Conservation (phyloP, 345 rosid genomes). For the Pugionium dolabratum region DNA sequence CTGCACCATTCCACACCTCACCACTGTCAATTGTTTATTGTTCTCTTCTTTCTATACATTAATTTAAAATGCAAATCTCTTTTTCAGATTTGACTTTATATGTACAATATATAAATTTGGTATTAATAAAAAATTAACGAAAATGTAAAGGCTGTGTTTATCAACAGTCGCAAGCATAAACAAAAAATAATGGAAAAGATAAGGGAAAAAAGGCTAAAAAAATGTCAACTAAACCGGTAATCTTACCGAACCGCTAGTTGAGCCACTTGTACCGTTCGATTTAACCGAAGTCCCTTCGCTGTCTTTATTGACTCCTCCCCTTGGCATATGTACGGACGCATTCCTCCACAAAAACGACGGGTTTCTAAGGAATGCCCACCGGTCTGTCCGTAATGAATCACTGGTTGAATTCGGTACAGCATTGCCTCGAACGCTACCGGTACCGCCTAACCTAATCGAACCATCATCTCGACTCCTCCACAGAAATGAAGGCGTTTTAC, state of each 20-base stretch:
- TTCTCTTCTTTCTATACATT: slow-evolving; percentile 8
- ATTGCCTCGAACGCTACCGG: slow-evolving; percentile 32
- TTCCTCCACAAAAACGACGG: slow-evolving; percentile 56
- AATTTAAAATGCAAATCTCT: not conserved
- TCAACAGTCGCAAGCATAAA: slow-evolving; percentile 6
- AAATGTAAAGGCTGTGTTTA: slow-evolving; percentile 21
- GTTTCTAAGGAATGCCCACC: slow-evolving; percentile 53
- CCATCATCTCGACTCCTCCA: slow-evolving; percentile 36
- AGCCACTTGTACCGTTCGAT: slow-evolving; percentile 22
- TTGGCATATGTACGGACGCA: slow-evolving; percentile 51
- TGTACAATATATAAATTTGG: slow-evolving; percentile 21
- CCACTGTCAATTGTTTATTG: not conserved
- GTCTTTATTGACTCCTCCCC: slow-evolving; percentile 46
- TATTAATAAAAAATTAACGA: not conserved
- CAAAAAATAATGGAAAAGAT: no score
- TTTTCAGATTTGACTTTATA: slow-evolving; percentile 10
- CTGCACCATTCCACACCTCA: slow-evolving; percentile 13
- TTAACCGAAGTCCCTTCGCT: slow-evolving; percentile 42
- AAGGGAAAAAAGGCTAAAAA: not conserved
- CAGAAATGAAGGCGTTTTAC: slow-evolving; percentile 40
- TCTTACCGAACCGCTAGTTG: slow-evolving; percentile 37
- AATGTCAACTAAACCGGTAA: slow-evolving; percentile 52
- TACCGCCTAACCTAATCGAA: slow-evolving; percentile 26
- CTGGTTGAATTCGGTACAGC: slow-evolving; percentile 31
- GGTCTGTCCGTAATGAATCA: slow-evolving; percentile 47